Evolutionary conservation across 345 rosid species (phyloP).

Genomic region (Anastatica hierochuntica): DNA sequence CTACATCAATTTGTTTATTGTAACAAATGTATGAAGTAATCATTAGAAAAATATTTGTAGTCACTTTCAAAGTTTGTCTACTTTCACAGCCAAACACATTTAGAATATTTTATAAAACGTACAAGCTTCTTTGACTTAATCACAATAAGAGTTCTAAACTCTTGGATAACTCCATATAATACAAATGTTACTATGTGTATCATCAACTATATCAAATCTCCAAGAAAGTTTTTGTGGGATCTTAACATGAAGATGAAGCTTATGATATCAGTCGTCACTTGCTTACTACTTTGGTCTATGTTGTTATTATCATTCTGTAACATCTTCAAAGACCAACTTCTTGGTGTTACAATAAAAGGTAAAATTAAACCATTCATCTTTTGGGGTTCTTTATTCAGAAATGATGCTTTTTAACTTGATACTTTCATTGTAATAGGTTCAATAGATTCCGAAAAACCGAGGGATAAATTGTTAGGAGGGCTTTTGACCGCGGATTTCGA

Average conservation of each 20-base stretch:
- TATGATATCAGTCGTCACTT: background rate
- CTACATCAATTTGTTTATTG: constrained; percentile 1
- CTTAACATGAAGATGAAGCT: constrained; percentile 14
- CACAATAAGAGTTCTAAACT: background rate
- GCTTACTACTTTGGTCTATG: constrained; percentile 17
- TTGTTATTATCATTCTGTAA: constrained; percentile 10
- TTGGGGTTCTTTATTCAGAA: background rate
- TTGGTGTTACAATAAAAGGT: background rate
- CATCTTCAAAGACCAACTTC: constrained; percentile 11
- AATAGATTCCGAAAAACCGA: background rate
- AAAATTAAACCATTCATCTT: background rate
- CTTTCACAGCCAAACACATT: background rate
- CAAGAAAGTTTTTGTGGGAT: background rate
- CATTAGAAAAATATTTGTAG: background rate
- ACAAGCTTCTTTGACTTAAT: constrained; percentile 9
- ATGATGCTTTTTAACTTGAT: background rate
- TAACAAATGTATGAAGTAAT: background rate
- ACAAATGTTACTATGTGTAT: background rate
- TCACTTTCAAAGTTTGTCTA: constrained; percentile 10
- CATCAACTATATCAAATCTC: background rate
- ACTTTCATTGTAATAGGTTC: background rate
- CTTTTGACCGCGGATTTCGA: constrained; percentile 23
- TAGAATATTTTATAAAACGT: constrained; percentile 1
- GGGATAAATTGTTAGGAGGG: constrained; percentile 26
- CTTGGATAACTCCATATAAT: constrained; percentile 1